Base-by-base conservation (phyloP, 257 asterid species). In the Nyctanthes arbortristis region DNA sequence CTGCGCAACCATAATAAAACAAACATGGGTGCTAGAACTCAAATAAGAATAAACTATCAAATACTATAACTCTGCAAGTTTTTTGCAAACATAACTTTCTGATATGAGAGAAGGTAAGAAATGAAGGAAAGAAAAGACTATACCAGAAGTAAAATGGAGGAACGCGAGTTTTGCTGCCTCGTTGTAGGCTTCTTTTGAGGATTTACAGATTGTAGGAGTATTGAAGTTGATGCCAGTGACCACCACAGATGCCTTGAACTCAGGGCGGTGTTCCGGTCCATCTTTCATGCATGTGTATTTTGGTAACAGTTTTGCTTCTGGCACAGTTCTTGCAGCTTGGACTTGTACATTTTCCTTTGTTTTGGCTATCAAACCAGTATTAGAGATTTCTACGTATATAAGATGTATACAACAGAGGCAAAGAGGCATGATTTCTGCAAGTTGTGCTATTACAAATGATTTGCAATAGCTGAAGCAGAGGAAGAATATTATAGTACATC, bases 191-290 rank as follows among this genome's bases (percentile, higher is more conserved):
- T 78, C 82, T 72, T 80, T 85, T 39, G 74, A 72, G 72, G 84
- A 82, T 49, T 61, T 85, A 54, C 70, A 75, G 52, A 77, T 65
- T 24, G 69, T 29, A 9, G 56, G 32, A 10, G 79, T 24, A 61
- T 80, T 74, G 40, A 85, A 85, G 43, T 67, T 78, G 75, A 36
- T 8, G 49, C 86, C 84, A 35, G 57, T 24, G 24, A 80, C 84
- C 63, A 78, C 35, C 2, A 82, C 86, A 18, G 86, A 80, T 63
- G 90, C 90, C 77, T 74, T 85, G 66, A 80, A 85, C 45, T 56
- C 72, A 2, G 86, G 85, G 70, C 37, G 14, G 49, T 85, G 90
- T n/a, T 78, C 86, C 58, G 61, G 43, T 52, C 88, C 90, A 66
- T 76, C 82, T 69, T 55, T 78, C 66, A 76, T 40, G 73, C 65